A percentile compares a stretch with the other conserved stretches of the same genome.
Evolutionary conservation across 495 filamentous ascomycete species (phyloP).

Genomic region (Clavariopsis aquatica): DNA sequence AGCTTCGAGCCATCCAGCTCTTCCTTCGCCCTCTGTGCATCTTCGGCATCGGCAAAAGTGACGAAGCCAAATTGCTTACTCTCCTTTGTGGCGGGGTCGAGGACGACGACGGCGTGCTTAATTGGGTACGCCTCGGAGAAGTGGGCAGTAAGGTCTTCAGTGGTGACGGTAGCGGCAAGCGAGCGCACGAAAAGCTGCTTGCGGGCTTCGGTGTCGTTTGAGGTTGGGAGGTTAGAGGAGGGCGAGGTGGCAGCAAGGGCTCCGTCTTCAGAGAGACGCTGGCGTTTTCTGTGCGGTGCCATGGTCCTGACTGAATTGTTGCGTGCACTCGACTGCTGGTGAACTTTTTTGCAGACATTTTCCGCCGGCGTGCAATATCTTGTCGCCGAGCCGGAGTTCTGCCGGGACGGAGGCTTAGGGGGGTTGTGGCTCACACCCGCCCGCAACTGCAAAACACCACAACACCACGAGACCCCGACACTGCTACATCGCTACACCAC

Average conservation of each 20-base stretch:
- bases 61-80: conserved; percentile 96
- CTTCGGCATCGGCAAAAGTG: conserved; percentile 89
- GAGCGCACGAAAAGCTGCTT: conserved; percentile 82
- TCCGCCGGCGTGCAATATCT: neutral
- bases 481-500: too few relatives aligned
- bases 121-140: conserved; percentile 94
- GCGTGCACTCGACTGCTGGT: neutral
- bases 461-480: too few relatives aligned
- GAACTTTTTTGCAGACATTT: neutral
- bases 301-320: conserved; percentile 18
- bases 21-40: conserved; percentile 75
- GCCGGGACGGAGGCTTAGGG: too few relatives aligned
- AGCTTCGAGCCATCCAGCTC: conserved; percentile 74
- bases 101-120: conserved; percentile 88
- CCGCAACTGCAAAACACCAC: too few relatives aligned
- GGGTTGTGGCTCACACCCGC: too few relatives aligned
- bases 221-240: conserved; percentile 13
- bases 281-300: conserved; percentile 41
- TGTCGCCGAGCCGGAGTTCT: neutral
- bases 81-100: conserved; percentile 75
- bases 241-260: conserved; percentile 33
- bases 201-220: conserved; percentile 6
- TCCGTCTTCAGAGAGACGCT: conserved; percentile 41
- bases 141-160: conserved; percentile 75
- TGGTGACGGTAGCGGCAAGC: conserved; percentile 74